phyloP scores from a whole-genome alignment of 257 asterid species.

The Solanum lycopersicoides region DNA sequence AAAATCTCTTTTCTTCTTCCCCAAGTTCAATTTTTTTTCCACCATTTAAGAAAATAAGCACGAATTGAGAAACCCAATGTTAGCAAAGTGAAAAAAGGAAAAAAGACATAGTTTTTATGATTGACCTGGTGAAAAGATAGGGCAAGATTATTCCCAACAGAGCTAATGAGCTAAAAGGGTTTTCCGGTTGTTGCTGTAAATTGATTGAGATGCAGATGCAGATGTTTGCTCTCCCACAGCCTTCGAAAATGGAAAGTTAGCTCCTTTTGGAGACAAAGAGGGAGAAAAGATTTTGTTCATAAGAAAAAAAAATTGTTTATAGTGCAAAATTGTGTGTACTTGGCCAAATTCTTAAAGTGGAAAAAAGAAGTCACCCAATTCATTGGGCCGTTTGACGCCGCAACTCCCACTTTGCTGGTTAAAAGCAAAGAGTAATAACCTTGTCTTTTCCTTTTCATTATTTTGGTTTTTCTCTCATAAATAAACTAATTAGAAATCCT shows the following conservation, averaged over 20 bases:
- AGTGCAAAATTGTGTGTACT: not conserved
- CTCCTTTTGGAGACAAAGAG: not conserved
- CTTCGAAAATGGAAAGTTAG: not conserved
- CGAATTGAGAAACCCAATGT: not conserved
- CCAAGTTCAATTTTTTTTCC: not conserved
- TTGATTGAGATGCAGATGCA: not conserved
- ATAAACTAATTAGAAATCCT: too few species aligned
- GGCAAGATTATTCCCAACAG: not conserved
- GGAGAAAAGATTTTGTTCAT: not conserved
- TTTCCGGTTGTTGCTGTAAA: not conserved
- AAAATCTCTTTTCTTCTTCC: not conserved
- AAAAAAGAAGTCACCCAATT: not conserved
- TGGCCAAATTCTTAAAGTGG: not conserved
- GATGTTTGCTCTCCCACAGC: not conserved
- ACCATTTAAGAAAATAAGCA: not conserved
- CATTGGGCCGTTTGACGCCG: not conserved
- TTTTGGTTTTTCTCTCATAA: not conserved
- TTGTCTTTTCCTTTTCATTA: not conserved
- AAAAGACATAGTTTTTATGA: not conserved
- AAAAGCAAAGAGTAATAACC: not conserved
- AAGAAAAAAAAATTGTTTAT: not conserved
- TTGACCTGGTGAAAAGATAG: not conserved
- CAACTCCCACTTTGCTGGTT: not conserved
- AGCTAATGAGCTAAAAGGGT: too few species aligned
- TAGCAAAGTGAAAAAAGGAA: not conserved